Base-by-base conservation (phyloP, 2,329 filamentous ascomycete genomes). In the Trichoderma brevicompactum region DNA sequence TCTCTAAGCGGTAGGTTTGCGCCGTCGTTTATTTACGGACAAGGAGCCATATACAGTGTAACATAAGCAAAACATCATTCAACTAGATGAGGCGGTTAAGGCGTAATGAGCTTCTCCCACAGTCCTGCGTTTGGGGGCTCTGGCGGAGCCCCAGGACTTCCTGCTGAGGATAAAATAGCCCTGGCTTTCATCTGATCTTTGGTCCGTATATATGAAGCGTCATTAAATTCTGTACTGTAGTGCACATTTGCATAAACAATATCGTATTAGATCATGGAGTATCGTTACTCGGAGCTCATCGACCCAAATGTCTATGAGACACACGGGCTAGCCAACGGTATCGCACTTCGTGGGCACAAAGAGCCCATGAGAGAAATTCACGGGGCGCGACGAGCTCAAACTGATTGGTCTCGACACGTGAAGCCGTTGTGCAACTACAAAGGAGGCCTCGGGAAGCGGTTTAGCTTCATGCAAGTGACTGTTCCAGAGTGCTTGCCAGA, bases 231-330 rank as follows among this genome's bases (percentile, higher is more conserved):
- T 23, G 34, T 38, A 23, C 12, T 2, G 7, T 36, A 34, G 17
- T 40, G 6, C 7, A 54, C 52, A 19, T 1, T 1, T 36, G 32
- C 40, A 36, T 36, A 54, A 10, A 40, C 3, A 4, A 40, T 2
- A 54, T 5, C 13, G 8, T 54, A 19, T 15, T 3, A 10, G 40
- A 40, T 7, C 17, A 54, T 54, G 52, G 52, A 54, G 52, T 54
- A 54, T 40, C 52, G 52, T 12, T 54, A 54, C 36, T 54, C 52
- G 15, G 52, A 54, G n/a, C 13, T 54, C 36, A 54, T 54, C 12
- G 52, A 54, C 4, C 52, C 52, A 8, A 54, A 32, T 23, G 52
- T 28, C 36, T 54, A 54, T 10, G 52, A 54, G 36, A 54, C 52
- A 23, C 52, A 54, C 19, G 52, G 36, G 17, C 17, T 54, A 23